Percentiles rank a stretch among this genome's conserved stretches.
These are phyloP conservation scores for Clonostachys solani DNA, from an alignment of 2,329 filamentous ascomycete genomes.

Conservation along the genomic window DNA sequence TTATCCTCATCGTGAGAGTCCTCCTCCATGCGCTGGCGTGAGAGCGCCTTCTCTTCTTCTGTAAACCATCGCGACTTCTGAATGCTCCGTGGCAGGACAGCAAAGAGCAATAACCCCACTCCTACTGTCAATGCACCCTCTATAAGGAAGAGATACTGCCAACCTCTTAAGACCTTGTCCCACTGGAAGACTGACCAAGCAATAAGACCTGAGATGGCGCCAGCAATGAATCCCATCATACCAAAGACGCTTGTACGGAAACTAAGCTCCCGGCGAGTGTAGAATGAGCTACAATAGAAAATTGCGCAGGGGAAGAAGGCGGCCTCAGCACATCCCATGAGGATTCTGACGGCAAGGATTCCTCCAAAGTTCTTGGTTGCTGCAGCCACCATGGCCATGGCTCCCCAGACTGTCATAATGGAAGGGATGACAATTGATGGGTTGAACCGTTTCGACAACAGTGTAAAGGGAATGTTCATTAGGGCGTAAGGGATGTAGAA, in stretches of 20 bases:
- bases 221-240: conserved; percentile 53
- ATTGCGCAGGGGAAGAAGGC: conserved; percentile 24
- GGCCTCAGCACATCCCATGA: conserved; percentile 26
- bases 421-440: conserved; percentile 27
- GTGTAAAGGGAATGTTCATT: conserved; percentile 30
- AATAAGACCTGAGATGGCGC: conserved; percentile 63
- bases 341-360: conserved; percentile 25
- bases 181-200: conserved; percentile 1
- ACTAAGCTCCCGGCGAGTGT: conserved; percentile 46
- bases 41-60: conserved; percentile 14
- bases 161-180: neutral
- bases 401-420: conserved; percentile 24
- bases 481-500: conserved; percentile 23
- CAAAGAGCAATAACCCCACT: conserved; percentile 10
- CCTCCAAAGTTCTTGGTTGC: conserved; percentile 12
- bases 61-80: conserved; percentile 13
- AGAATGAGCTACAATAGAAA: conserved; percentile 14
- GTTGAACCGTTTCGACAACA: conserved; percentile 30
- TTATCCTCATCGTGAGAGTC: conserved; percentile 11
- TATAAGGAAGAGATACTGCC: conserved; percentile 1
- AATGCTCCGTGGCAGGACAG: conserved; percentile 11
- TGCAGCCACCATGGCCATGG: conserved; percentile 22
- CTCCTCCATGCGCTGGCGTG: conserved; percentile 14
- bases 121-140: conserved; percentile 7
- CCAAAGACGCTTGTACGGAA: conserved; percentile 56